phyloP scores from a whole-genome alignment of 164 flowering plant genomes.

The Nymphaea colorata region DNA sequence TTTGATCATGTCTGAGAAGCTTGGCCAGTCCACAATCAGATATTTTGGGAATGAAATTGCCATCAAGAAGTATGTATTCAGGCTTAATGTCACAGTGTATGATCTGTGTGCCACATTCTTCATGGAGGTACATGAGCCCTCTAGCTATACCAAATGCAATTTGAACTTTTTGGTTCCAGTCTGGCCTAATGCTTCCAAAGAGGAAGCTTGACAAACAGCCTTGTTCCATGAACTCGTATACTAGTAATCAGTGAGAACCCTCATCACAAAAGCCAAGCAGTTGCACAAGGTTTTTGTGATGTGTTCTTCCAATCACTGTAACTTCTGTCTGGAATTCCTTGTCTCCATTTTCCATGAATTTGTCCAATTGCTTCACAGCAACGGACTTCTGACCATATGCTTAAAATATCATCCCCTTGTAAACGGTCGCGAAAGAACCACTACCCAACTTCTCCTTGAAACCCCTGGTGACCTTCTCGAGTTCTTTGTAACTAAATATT shows the following conservation, averaged over 20 bases:
- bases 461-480: slow-evolving; percentile 11
- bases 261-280: slow-evolving; percentile 7
- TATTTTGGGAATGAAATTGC: background rate
- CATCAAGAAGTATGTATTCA: slow-evolving; percentile 24
- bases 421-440: slow-evolving; percentile 22
- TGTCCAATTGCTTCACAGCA: slow-evolving; percentile 25
- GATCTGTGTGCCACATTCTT: slow-evolving; percentile 28
- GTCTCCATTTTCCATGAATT: slow-evolving; percentile 1
- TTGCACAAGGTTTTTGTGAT: background rate
- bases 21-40: slow-evolving; percentile 14
- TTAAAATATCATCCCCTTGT: slow-evolving; percentile 14
- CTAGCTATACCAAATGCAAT: slow-evolving; percentile 23
- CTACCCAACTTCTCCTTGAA: slow-evolving; percentile 17
- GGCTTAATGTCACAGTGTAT: slow-evolving; percentile 37
- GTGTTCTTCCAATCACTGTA: background rate
- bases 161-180: background rate
- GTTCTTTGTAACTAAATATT: slow-evolving; percentile 12
- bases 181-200: background rate
- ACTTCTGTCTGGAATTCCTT: background rate
- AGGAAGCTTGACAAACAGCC: background rate
- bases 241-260: slow-evolving; percentile 20
- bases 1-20: slow-evolving; percentile 13
- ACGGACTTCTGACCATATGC: background rate
- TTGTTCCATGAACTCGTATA: background rate
- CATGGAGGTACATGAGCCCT: slow-evolving; percentile 31